Evolutionary conservation across 495 filamentous ascomycete species (phyloP).

Genomic region (Talaromyces borbonicus): DNA sequence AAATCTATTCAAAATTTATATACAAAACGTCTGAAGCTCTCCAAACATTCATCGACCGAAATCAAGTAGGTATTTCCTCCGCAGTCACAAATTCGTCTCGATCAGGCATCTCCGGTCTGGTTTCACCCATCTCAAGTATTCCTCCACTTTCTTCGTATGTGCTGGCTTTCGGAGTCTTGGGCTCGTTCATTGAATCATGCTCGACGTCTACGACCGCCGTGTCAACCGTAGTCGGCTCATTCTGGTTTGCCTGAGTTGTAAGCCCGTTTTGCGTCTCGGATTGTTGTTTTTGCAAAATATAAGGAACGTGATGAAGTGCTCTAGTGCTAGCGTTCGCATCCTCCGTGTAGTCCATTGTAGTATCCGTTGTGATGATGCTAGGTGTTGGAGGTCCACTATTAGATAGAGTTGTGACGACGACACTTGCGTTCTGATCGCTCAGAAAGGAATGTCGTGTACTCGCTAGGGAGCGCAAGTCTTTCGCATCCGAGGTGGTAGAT

Average conservation of each 20-base stretch:
- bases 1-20: not conserved
- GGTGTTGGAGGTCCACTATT: not conserved
- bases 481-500: too few species aligned
- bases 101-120: slow-evolving; percentile 22
- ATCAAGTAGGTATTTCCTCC: slow-evolving; percentile 8
- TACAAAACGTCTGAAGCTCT: too few species aligned
- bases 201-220: not conserved
- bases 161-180: not conserved
- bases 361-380: not conserved
- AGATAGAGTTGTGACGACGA: not conserved
- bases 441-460: too few species aligned
- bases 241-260: not conserved
- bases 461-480: not conserved
- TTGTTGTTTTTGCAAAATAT: not conserved
- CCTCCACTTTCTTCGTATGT: not conserved
- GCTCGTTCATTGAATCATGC: not conserved
- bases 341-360: not conserved
- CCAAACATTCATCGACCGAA: not conserved
- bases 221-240: not conserved
- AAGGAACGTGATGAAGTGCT: not conserved
- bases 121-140: not conserved
- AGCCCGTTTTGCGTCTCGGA: not conserved
- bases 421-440: not conserved
- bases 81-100: slow-evolving; percentile 22
- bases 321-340: slow-evolving; percentile 1